phyloP scores from a whole-genome alignment of 768 basidiomycete genomes.

The Termitomyces sp. region DNA sequence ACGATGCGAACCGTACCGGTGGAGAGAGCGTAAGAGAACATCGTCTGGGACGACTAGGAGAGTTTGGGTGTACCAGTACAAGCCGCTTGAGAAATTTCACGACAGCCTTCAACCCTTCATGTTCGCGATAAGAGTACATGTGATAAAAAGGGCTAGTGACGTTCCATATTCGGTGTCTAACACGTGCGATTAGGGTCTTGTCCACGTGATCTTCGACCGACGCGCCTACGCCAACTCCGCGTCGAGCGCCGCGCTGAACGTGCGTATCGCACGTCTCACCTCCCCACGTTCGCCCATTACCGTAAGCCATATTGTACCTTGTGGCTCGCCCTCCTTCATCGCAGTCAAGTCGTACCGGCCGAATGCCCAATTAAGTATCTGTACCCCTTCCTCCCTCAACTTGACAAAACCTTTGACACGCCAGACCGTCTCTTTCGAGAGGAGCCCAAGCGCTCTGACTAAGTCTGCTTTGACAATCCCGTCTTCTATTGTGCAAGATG shows the following conservation, averaged over 20 bases:
- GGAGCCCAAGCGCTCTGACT: constrained; percentile 35
- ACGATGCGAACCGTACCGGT: constrained; percentile 24
- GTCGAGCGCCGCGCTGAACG: constrained; percentile 44
- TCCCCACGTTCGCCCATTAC: constrained; percentile 91
- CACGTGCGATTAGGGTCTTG: constrained; percentile 39
- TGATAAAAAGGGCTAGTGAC: constrained; percentile 14
- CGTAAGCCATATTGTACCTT: constrained; percentile 57
- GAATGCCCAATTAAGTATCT: constrained; percentile 92
- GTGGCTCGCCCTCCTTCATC: constrained; percentile 22
- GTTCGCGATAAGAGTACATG: constrained; percentile 55
- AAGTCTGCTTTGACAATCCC: constrained; percentile 33
- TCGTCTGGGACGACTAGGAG: constrained; percentile 15
- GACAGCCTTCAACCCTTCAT: constrained; percentile 7
- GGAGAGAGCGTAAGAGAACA: constrained; percentile 43
- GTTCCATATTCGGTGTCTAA: constrained; percentile 20
- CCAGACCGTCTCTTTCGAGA: constrained; percentile 72
- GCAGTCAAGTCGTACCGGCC: constrained; percentile 66
- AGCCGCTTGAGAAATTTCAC: constrained; percentile 5
- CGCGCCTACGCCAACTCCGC: constrained; percentile 22
- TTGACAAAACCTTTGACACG: constrained; percentile 84
- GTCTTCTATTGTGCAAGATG: constrained; percentile 8
- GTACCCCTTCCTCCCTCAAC: constrained; percentile 30
- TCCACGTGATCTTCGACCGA: neutral
- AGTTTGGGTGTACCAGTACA: neutral
- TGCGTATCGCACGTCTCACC: constrained; percentile 50